phyloP scores from a whole-genome alignment of 129 eudicot species.

The Helianthus tuberosus region DNA sequence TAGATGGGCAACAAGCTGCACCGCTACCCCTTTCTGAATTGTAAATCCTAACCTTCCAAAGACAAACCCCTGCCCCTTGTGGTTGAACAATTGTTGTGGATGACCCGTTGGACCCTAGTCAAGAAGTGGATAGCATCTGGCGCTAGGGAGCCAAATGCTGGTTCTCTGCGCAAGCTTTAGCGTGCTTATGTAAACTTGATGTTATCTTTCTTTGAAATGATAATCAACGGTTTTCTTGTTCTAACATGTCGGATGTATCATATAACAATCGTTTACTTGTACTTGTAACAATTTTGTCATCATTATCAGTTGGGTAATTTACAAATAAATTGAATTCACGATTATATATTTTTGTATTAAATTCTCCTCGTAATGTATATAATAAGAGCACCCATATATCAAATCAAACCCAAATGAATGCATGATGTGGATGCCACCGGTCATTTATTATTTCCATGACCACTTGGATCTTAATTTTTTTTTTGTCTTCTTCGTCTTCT shows the following conservation, averaged over 20 bases:
- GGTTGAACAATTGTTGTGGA: too few relatives aligned
- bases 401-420: conserved; percentile 33
- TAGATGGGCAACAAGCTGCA: too few relatives aligned
- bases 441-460: conserved; percentile 15
- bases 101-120: too few relatives aligned
- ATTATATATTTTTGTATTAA: background rate
- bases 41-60: too few relatives aligned
- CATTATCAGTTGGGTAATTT: background rate
- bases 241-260: background rate
- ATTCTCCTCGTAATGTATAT: background rate
- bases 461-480: background rate
- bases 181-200: too few relatives aligned
- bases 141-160: too few relatives aligned
- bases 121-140: too few relatives aligned
- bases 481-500: conserved; percentile 30
- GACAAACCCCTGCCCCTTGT: too few relatives aligned
- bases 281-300: background rate
- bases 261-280: background rate
- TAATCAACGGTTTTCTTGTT: too few relatives aligned
- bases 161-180: too few relatives aligned
- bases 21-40: too few relatives aligned
- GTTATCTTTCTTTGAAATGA: too few relatives aligned
- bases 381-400: background rate
- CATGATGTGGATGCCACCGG: conserved; percentile 30
- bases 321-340: background rate